A percentile compares a stretch with the other conserved stretches of the same genome.
phyloP scores from a whole-genome alignment of 2,329 filamentous ascomycete species.

The Amauroascus verrucosus region DNA sequence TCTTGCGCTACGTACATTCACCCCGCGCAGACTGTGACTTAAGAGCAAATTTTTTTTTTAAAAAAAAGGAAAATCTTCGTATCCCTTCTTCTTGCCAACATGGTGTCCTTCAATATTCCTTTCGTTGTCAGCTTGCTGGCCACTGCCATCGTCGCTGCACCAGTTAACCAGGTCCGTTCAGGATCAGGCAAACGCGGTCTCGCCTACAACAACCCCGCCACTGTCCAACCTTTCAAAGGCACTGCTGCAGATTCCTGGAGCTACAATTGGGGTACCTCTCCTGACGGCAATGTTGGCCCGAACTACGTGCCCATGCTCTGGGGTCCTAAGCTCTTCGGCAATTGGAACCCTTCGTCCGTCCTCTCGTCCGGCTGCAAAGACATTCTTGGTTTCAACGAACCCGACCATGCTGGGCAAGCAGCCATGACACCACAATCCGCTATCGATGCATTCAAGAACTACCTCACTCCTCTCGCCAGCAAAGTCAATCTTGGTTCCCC shows the following conservation, averaged over 20 bases:
- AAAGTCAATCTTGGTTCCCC: constrained; percentile 36
- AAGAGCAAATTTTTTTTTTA: constrained; percentile 1
- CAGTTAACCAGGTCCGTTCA: constrained; percentile 17
- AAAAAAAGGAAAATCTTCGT: not conserved
- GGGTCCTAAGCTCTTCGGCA: constrained; percentile 29
- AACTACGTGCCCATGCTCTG: constrained; percentile 41
- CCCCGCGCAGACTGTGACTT: not conserved
- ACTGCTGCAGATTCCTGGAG: constrained; percentile 31
- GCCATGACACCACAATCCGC: constrained; percentile 31
- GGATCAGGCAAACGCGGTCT: constrained; percentile 25
- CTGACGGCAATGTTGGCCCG: constrained; percentile 19
- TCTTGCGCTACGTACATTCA: not conserved
- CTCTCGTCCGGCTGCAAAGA: constrained; percentile 29
- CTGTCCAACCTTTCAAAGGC: constrained; percentile 26
- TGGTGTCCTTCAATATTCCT: constrained; percentile 29
- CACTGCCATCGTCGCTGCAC: constrained; percentile 26
- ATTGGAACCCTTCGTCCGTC: constrained; percentile 29
- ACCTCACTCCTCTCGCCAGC: constrained; percentile 31
- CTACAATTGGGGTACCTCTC: constrained; percentile 36
- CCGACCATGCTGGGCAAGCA: constrained; percentile 33
- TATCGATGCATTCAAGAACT: constrained; percentile 28
- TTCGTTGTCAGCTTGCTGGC: constrained; percentile 28
- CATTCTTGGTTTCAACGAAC: constrained; percentile 40
- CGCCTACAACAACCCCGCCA: constrained; percentile 33
- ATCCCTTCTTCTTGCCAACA: constrained; percentile 18